These are phyloP conservation scores for Cucumis cinereus DNA, from an alignment of 306 rosid species.

Conservation along the genomic window DNA sequence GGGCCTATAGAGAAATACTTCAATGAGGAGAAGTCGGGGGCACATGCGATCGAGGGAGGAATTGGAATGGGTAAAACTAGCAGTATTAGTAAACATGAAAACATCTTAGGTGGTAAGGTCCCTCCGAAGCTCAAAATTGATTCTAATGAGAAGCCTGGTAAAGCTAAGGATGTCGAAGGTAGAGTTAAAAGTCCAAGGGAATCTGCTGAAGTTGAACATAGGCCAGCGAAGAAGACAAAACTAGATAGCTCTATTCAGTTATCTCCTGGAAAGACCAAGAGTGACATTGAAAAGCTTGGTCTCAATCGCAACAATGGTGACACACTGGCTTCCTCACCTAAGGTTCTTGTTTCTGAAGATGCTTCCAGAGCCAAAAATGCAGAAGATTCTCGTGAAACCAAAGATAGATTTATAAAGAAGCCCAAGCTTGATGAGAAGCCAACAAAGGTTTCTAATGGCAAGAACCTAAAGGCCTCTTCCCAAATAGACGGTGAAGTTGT, in stretches of 20 bases:
- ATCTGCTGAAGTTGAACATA: conserved; percentile 19
- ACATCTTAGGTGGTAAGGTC: conserved; percentile 3
- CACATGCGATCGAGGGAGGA: conserved; percentile 3
- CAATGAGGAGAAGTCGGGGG: conserved; percentile 17
- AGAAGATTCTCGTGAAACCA: conserved; percentile 19
- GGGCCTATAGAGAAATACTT: conserved; percentile 2
- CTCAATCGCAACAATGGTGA: conserved; percentile 11
- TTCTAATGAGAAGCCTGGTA: conserved; percentile 8
- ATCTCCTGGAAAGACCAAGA: conserved; percentile 13
- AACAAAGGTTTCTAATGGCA: conserved; percentile 13
- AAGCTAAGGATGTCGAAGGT: conserved; percentile 5
- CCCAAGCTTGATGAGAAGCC: conserved; percentile 21
- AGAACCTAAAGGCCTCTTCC: conserved; percentile 24
- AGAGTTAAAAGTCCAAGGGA: conserved; percentile 10
- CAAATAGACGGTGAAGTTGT: conserved; percentile 14
- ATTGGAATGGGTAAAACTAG: conserved; percentile 6
- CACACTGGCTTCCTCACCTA: conserved; percentile 9
- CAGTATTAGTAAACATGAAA: conserved; percentile 4
- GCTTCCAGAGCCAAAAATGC: conserved; percentile 13
- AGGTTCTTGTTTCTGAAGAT: conserved; percentile 7
- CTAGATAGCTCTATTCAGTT: conserved; percentile 17
- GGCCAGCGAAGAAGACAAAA: conserved; percentile 33
- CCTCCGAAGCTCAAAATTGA: conserved; percentile 14
- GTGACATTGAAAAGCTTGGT: conserved; percentile 8
- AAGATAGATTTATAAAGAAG: conserved; percentile 36